These are phyloP conservation scores for Reticulascus tulasneorum DNA, from an alignment of 2,329 filamentous ascomycete genomes.

Conservation along the genomic window DNA sequence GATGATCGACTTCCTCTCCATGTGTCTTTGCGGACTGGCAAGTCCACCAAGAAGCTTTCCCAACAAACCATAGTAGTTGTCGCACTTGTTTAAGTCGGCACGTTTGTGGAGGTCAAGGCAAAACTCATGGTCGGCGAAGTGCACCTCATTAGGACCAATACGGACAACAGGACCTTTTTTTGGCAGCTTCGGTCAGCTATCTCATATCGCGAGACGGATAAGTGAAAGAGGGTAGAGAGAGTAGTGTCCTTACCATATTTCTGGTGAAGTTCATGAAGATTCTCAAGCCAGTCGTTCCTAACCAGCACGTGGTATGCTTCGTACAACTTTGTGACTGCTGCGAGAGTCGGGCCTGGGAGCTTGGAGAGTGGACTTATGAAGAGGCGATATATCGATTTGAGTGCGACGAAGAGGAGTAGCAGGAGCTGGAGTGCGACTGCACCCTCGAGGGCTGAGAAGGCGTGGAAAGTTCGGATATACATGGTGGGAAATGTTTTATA, in stretches of 20 bases:
- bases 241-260: slow-evolving; percentile 4
- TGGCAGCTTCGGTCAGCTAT: too few relatives aligned
- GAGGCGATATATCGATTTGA: slow-evolving; percentile 4
- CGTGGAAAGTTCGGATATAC: too few relatives aligned
- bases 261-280: slow-evolving; percentile 10
- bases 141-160: slow-evolving; percentile 15
- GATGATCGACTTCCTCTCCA: slow-evolving; percentile 9
- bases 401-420: too few relatives aligned
- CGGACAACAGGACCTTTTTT: slow-evolving; percentile 10
- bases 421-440: too few relatives aligned
- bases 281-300: slow-evolving; percentile 14
- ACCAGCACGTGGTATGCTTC: slow-evolving; percentile 15
- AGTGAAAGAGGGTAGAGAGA: background rate
- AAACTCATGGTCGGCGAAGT: slow-evolving; percentile 13
- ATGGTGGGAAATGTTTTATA: too few relatives aligned
- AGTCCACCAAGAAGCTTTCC: slow-evolving; percentile 12
- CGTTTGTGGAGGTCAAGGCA: slow-evolving; percentile 13
- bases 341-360: slow-evolving; percentile 8
- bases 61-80: slow-evolving; percentile 15
- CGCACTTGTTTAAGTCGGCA: slow-evolving; percentile 11
- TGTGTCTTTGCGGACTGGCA: slow-evolving; percentile 3
- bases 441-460: too few relatives aligned
- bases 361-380: slow-evolving; percentile 6
- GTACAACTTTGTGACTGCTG: slow-evolving; percentile 10
- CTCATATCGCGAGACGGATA: background rate